Conservation (phyloP, 495 filamentous ascomycete genomes). For the Penicillium bovifimosum region DNA sequence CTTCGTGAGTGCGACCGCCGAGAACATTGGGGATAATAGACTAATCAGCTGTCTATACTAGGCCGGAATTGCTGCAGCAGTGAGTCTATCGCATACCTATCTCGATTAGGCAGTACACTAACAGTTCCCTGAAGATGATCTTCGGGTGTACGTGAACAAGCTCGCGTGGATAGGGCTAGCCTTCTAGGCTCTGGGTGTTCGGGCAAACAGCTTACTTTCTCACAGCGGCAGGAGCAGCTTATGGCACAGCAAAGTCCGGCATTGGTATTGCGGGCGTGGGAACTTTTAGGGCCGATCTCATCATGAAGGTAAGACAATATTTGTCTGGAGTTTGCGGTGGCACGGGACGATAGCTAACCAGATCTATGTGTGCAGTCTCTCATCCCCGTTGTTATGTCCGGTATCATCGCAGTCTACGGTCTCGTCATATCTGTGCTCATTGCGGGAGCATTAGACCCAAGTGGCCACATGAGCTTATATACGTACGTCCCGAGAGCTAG, state of each 20-base stretch:
- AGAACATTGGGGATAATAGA: conserved; percentile 18
- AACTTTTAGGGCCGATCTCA: conserved; percentile 86
- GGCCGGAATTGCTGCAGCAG: conserved; percentile 86
- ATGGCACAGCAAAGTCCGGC: conserved; percentile 94
- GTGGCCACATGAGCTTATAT: conserved; percentile 72
- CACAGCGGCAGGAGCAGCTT: conserved; percentile 85
- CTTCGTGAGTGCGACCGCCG: conserved; percentile 60
- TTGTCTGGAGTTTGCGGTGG: not conserved
- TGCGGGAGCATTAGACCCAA: conserved; percentile 71
- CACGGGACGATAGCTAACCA: conserved; percentile 15
- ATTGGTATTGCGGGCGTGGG: conserved; percentile 95
- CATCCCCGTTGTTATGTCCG: conserved; percentile 98
- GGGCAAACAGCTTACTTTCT: conserved; percentile 18
- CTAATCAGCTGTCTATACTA: conserved; percentile 40
- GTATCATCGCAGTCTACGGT: conserved; percentile 97
- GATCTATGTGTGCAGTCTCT: conserved; percentile 55
- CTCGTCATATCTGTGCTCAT: conserved; percentile 96
- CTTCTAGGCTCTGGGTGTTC: conserved; percentile 6
- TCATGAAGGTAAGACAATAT: conserved; percentile 76
- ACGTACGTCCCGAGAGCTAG: conserved; percentile 47
- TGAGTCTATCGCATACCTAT: conserved; percentile 52
- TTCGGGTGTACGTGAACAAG: conserved; percentile 70
- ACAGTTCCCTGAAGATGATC: conserved; percentile 54
- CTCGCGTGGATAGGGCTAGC: conserved; percentile 11
- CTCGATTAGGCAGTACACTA: conserved; percentile 15